Evolutionary conservation across 1,139 yeast species (phyloP).

Genomic region (Yamadazyma spencermartinsiae): DNA sequence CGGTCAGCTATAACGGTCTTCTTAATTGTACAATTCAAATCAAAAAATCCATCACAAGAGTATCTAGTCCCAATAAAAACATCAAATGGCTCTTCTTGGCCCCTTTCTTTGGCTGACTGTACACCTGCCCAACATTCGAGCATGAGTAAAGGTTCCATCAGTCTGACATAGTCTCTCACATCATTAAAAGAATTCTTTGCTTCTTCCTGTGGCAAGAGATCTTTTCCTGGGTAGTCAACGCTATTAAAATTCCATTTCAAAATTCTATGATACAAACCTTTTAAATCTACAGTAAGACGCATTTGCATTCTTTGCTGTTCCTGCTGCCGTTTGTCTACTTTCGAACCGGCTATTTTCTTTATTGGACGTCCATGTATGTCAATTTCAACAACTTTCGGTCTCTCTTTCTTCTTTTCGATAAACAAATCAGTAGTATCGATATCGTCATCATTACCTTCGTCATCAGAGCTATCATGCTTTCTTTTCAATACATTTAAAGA

Average conservation of each 20-base stretch:
- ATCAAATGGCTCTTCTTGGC: conserved; percentile 64
- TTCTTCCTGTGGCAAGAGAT: conserved; percentile 30
- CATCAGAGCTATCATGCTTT: conserved; percentile 39
- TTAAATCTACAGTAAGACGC: conserved; percentile 75
- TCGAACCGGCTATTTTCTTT: conserved; percentile 17
- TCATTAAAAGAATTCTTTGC: conserved; percentile 50
- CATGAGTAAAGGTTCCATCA: conserved; percentile 77
- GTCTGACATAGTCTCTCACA: conserved; percentile 62
- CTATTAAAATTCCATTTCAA: conserved; percentile 75
- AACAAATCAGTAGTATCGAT: conserved; percentile 46
- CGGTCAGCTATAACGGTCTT: conserved; percentile 51
- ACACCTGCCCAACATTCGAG: conserved; percentile 95
- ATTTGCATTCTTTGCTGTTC: conserved; percentile 80
- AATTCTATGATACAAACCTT: conserved; percentile 69
- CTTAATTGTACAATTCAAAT: conserved; percentile 76
- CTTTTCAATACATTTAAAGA: conserved; percentile 34
- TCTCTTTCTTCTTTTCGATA: conserved; percentile 30
- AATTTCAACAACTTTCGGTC: conserved; percentile 38
- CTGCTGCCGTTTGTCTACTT: conserved; percentile 44
- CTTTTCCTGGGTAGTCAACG: conserved; percentile 58
- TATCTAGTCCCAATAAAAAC: conserved; percentile 76
- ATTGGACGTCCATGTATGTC: conserved; percentile 41
- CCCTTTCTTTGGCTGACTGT: conserved; percentile 67
- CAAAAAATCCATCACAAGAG: conserved; percentile 84
- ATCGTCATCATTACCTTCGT: conserved; percentile 32